These are phyloP conservation scores for Thuja plicata DNA, from an alignment of 83 land plant genomes.

Conservation along the genomic window DNA sequence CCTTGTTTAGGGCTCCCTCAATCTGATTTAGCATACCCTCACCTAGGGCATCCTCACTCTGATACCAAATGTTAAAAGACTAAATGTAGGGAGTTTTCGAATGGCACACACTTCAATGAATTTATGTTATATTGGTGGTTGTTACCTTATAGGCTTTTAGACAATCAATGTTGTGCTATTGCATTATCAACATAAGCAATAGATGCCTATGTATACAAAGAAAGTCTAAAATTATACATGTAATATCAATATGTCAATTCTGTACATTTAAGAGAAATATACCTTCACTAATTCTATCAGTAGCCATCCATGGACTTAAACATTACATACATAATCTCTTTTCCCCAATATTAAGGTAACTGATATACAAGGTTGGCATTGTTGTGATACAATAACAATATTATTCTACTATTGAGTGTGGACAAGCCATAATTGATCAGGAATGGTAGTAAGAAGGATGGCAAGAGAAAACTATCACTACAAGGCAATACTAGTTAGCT, in stretches of 20 bases:
- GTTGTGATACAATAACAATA: background rate
- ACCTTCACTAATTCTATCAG: background rate
- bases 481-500: background rate
- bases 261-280: background rate
- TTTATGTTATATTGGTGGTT: too few relatives aligned
- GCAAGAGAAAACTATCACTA: background rate
- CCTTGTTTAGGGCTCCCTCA: too few relatives aligned
- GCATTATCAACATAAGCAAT: too few relatives aligned
- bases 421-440: background rate
- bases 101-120: too few relatives aligned
- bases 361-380: background rate
- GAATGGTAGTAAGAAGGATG: background rate
- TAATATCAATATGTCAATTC: background rate
- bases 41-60: too few relatives aligned
- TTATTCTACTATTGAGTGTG: background rate
- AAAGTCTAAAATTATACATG: too few relatives aligned
- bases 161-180: too few relatives aligned
- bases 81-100: too few relatives aligned
- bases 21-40: too few relatives aligned
- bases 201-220: too few relatives aligned
- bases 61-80: too few relatives aligned
- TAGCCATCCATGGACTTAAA: background rate
- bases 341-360: background rate
- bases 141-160: too few relatives aligned
- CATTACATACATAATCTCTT: background rate